These are phyloP conservation scores for Schoenoplectus triqueter DNA, from an alignment of 202 grass and related monocot genomes.

Conservation along the genomic window DNA sequence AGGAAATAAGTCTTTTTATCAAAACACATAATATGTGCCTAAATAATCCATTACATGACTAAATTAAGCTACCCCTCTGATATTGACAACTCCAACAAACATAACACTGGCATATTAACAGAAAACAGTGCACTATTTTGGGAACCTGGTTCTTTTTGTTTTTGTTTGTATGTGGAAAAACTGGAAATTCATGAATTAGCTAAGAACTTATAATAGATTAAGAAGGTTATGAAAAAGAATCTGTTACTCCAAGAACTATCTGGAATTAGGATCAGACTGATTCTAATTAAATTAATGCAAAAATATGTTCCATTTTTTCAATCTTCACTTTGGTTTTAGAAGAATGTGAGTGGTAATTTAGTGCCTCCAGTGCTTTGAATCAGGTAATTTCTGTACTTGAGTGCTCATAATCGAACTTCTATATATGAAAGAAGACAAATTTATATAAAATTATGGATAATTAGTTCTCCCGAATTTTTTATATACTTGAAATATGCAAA, in stretches of 20 bases:
- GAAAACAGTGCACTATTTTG: conserved; percentile 13
- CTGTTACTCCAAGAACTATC: not conserved
- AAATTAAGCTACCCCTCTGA: conserved; percentile 36
- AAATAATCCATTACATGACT: conserved; percentile 31
- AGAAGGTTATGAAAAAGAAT: not conserved
- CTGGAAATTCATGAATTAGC: not conserved
- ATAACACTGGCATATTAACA: conserved; percentile 38
- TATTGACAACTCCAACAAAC: conserved; percentile 39
- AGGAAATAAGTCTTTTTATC: conserved; percentile 21
- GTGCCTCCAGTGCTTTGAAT: conserved; percentile 2
- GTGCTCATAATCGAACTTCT: not conserved
- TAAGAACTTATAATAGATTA: not conserved
- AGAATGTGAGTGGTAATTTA: too few relatives aligned
- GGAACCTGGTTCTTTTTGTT: not conserved
- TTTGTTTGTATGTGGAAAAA: not conserved
- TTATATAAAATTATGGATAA: not conserved
- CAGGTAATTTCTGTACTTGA: not conserved
- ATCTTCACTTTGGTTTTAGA: not conserved
- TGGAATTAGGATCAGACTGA: not conserved
- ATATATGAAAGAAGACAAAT: not conserved
- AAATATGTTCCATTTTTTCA: not conserved
- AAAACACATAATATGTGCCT: not conserved
- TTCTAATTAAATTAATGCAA: not conserved
- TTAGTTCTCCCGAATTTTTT: not conserved
- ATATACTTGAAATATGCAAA: not conserved